Conservation (phyloP, 352 stramenopile genomes). For the Pythium utonaiense region DNA sequence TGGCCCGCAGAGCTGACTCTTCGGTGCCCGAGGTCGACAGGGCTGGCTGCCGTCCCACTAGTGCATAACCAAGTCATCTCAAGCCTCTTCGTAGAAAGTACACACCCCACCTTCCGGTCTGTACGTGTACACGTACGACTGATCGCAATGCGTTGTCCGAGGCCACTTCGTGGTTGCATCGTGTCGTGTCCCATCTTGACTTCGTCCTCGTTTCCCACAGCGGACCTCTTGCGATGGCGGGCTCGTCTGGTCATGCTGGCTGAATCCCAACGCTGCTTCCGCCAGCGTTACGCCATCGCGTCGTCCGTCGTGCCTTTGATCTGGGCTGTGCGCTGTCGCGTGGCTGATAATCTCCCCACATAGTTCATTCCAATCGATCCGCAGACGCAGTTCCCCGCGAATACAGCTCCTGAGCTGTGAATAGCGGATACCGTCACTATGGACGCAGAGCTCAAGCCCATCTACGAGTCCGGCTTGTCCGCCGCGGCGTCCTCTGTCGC, state of each 20-base stretch:
- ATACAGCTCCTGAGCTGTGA: background rate
- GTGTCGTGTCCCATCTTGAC: background rate
- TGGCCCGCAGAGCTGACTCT: background rate
- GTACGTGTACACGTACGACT: no score
- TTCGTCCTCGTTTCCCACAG: background rate
- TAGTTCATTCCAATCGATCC: no score
- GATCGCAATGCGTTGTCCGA: background rate
- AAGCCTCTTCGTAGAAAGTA: background rate
- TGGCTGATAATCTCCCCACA: background rate
- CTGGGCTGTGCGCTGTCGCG: background rate
- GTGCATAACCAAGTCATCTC: background rate
- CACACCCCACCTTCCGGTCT: no score
- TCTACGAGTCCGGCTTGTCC: background rate
- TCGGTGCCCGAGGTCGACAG: background rate
- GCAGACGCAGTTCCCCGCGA: no score
- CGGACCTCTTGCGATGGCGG: background rate
- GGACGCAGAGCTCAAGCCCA: background rate
- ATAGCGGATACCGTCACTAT: background rate
- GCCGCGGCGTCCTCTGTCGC: background rate
- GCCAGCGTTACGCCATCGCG: background rate
- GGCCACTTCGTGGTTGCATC: background rate
- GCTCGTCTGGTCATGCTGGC: background rate
- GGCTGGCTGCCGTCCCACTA: background rate
- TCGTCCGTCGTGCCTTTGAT: background rate
- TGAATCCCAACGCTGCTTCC: background rate